Conservation (phyloP, 164 flowering plant genomes). For the Taxillus chinensis region DNA sequence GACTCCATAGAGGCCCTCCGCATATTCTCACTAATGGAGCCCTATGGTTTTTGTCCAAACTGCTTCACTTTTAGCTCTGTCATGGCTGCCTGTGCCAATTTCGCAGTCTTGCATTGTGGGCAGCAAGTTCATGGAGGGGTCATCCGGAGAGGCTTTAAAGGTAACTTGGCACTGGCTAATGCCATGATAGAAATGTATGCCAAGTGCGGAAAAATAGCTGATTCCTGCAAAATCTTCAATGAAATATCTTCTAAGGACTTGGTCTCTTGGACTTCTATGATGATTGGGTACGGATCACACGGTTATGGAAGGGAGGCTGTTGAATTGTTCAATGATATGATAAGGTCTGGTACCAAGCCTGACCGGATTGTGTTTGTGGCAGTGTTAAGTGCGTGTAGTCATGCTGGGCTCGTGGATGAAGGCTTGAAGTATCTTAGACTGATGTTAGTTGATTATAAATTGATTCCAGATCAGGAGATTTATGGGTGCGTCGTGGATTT, state of each 20-base stretch:
- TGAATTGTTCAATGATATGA: constrained; percentile 60
- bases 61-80: constrained; percentile 65
- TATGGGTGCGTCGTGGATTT: constrained; percentile 82
- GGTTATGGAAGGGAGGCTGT: constrained; percentile 73
- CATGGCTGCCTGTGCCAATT: constrained; percentile 52
- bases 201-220: constrained; percentile 59
- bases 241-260: constrained; percentile 40
- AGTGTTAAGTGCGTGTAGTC: constrained; percentile 71
- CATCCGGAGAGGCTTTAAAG: constrained; percentile 37
- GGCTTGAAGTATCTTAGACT: constrained; percentile 50
- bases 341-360: constrained; percentile 43
- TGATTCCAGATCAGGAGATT: constrained; percentile 51
- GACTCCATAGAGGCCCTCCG: constrained; percentile 36
- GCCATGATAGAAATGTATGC: constrained; percentile 88
- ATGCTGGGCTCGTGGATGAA: constrained; percentile 72
- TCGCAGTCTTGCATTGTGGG: constrained; percentile 50
- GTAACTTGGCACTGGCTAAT: constrained; percentile 45
- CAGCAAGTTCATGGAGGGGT: constrained; percentile 66
- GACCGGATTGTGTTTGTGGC: constrained; percentile 62
- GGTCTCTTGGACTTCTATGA: constrained; percentile 87
- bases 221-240: constrained; percentile 38
- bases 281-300: constrained; percentile 82
- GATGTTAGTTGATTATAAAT: constrained; percentile 31
- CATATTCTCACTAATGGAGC: constrained; percentile 43
- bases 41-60: constrained; percentile 44